phyloP scores from a whole-genome alignment of 495 filamentous ascomycete species.

The Penicillium diatomitis region DNA sequence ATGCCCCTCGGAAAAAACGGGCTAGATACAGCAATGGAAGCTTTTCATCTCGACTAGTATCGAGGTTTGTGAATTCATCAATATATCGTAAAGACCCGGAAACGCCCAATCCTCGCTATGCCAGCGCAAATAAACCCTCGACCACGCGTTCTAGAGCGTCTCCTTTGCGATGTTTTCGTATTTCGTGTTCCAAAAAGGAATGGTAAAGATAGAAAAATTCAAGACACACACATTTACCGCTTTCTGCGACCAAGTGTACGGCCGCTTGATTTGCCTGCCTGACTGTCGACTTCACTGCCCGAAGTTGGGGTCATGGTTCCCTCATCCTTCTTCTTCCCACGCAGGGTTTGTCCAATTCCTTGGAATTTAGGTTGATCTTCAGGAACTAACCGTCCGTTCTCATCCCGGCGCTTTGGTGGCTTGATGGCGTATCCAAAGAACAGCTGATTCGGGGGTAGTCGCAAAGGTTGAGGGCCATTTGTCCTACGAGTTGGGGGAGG shows the following conservation, averaged over 20 bases:
- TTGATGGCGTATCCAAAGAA: constrained; percentile 95
- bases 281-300: constrained; percentile 21
- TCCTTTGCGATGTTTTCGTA: constrained; percentile 5
- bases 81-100: background rate
- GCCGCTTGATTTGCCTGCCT: constrained; percentile 16
- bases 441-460: constrained; percentile 77
- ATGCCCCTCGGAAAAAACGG: no score
- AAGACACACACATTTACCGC: constrained; percentile 8
- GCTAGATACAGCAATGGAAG: no score
- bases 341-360: constrained; percentile 81
- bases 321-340: constrained; percentile 50
- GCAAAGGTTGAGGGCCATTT: constrained; percentile 80
- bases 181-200: constrained; percentile 5
- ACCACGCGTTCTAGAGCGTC: constrained; percentile 8
- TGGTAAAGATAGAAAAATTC: constrained; percentile 1
- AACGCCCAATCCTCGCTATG: constrained; percentile 28
- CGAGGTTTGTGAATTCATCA: no score
- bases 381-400: constrained; percentile 49
- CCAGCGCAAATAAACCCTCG: constrained; percentile 6
- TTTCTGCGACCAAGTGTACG: constrained; percentile 12
- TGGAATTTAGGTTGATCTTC: constrained; percentile 69
- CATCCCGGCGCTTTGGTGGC: constrained; percentile 71
- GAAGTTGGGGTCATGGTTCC: constrained; percentile 31
- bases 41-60: no score
- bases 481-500: constrained; percentile 39